Evolutionary conservation across 2,329 filamentous ascomycete genomes (phyloP).

Genomic region (Trichoderma pleuroti): DNA sequence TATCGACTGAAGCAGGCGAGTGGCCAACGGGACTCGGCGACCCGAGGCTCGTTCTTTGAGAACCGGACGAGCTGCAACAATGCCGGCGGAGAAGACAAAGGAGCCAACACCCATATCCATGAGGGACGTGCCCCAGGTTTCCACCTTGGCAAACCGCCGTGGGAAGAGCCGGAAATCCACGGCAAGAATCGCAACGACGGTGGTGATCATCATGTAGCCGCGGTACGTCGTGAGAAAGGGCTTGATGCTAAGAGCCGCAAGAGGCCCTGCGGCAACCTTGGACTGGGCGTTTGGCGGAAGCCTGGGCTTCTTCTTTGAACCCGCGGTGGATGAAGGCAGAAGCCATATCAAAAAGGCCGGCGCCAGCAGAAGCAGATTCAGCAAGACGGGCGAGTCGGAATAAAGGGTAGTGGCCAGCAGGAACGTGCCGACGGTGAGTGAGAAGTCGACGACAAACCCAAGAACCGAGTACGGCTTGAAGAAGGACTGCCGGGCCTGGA

Average conservation of each 20-base stretch:
- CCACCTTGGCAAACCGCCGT: constrained; percentile 91
- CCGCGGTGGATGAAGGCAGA: constrained; percentile 39
- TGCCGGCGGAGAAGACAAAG: constrained; percentile 90
- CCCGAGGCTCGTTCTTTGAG: constrained; percentile 64
- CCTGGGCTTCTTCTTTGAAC: constrained; percentile 45
- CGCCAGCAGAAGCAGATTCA: constrained; percentile 69
- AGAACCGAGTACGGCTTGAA: constrained; percentile 72
- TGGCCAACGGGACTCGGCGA: constrained; percentile 45
- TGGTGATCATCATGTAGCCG: constrained; percentile 85
- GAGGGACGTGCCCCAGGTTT: constrained; percentile 98
- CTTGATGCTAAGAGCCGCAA: constrained; percentile 66
- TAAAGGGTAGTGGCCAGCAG: constrained; percentile 86
- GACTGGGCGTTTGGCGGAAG: constrained; percentile 42
- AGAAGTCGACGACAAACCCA: constrained; percentile 73
- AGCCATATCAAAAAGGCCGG: constrained; percentile 64
- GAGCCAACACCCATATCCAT: constrained; percentile 98
- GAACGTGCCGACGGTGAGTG: constrained; percentile 79
- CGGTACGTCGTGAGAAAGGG: constrained; percentile 92
- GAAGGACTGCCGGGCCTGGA: constrained; percentile 80
- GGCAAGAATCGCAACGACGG: constrained; percentile 88
- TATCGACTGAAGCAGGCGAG: constrained; percentile 62
- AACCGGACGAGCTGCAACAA: constrained; percentile 81
- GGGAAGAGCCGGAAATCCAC: constrained; percentile 95
- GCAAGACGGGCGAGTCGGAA: constrained; percentile 66
- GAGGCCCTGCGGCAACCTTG: constrained; percentile 28